A percentile compares a stretch with the other conserved stretches of the same genome.
Conservation (phyloP, 805 yeast genomes). For the Candida coquimbonensis region DNA sequence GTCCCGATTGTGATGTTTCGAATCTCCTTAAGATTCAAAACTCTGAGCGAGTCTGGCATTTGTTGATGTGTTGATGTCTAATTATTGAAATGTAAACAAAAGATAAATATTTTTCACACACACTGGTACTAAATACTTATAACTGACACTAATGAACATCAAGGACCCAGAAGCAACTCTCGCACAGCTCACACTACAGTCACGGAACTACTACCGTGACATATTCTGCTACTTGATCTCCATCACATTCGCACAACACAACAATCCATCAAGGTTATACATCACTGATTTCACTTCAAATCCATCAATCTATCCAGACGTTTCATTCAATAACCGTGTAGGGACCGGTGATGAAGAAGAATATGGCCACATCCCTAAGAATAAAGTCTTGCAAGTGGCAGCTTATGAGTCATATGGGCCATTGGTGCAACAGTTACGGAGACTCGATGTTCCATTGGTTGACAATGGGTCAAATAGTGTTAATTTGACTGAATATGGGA, state of each 20-base stretch:
- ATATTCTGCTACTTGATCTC: not conserved
- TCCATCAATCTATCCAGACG: not conserved
- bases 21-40: not conserved
- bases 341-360: not conserved
- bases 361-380: not conserved
- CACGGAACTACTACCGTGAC: not conserved
- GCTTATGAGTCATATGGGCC: not conserved
- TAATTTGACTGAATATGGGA: constrained; percentile 1
- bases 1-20: not conserved
- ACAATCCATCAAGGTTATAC: not conserved
- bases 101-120: no score
- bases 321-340: not conserved
- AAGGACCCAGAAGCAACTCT: not conserved
- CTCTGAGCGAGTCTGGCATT: no score
- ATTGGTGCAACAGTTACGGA: no score
- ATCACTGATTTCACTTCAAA: constrained; percentile 13
- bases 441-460: no score
- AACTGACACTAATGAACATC: no score
- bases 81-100: no score
- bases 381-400: constrained; percentile 6
- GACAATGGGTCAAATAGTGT: not conserved
- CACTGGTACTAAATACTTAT: no score
- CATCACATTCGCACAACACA: not conserved
- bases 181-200: not conserved
- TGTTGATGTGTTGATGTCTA: no score